Evolutionary conservation across 306 rosid genomes (phyloP).

Genomic region (Mucuna pruriens): DNA sequence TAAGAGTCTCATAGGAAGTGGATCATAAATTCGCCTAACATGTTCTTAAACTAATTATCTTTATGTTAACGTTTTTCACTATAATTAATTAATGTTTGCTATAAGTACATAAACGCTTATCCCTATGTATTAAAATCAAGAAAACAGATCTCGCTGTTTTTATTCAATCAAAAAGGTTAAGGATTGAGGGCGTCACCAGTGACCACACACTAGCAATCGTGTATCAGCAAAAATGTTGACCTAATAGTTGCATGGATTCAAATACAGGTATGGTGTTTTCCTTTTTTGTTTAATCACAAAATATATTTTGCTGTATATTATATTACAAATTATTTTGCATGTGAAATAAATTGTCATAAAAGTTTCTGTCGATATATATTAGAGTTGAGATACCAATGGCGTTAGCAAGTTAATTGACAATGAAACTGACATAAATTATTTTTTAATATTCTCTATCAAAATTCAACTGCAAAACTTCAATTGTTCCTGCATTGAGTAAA

Average conservation of each 20-base stretch:
- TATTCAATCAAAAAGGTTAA: background rate
- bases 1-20: background rate
- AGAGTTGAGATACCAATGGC: background rate
- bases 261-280: background rate
- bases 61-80: too few relatives aligned
- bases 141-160: background rate
- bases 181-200: background rate
- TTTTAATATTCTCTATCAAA: background rate
- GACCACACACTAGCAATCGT: background rate
- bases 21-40: too few relatives aligned
- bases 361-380: background rate
- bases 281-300: background rate
- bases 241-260: background rate
- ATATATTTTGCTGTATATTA: too few relatives aligned
- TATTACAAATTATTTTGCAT: background rate
- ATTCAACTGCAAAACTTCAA: too few relatives aligned
- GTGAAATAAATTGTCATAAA: background rate
- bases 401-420: background rate
- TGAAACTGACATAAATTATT: constrained; percentile 1
- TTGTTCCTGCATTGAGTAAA: too few relatives aligned
- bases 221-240: background rate
- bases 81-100: too few relatives aligned
- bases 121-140: background rate
- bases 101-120: background rate
- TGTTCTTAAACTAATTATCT: too few relatives aligned